phyloP scores from a whole-genome alignment of 2,329 filamentous ascomycete species.

The Anisogramma anomala region DNA sequence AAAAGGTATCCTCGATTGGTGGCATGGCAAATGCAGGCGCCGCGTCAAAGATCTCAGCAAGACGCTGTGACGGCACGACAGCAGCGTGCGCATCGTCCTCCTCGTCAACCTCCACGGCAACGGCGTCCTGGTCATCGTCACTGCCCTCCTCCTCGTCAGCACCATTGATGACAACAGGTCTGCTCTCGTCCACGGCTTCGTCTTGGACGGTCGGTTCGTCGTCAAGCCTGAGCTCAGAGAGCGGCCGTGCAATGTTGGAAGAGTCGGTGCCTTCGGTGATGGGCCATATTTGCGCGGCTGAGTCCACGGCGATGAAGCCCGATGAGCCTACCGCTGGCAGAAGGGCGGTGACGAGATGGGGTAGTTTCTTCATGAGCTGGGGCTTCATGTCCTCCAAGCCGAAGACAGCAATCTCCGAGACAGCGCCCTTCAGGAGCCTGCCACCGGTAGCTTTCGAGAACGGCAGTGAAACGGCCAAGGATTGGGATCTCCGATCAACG shows the following conservation, averaged over 20 bases:
- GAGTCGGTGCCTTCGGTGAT: slow-evolving; percentile 48
- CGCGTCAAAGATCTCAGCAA: slow-evolving; percentile 59
- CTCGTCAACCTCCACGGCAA: slow-evolving; percentile 23
- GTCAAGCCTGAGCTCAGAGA: slow-evolving; percentile 41
- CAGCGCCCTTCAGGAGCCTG: slow-evolving; percentile 23
- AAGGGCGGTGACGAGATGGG: slow-evolving; percentile 53
- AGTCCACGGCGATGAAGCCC: slow-evolving; percentile 67
- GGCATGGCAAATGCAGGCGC: slow-evolving; percentile 58
- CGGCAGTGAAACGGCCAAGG: slow-evolving; percentile 52
- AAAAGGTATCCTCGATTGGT: slow-evolving; percentile 64
- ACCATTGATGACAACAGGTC: slow-evolving; percentile 22
- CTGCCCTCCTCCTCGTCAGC: slow-evolving; percentile 18
- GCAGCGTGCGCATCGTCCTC: slow-evolving; percentile 37
- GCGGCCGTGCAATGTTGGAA: slow-evolving; percentile 40
- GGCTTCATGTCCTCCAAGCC: slow-evolving; percentile 47
- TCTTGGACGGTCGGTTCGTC: slow-evolving; percentile 7
- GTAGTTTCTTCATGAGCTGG: slow-evolving; percentile 44
- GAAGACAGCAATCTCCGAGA: slow-evolving; percentile 55
- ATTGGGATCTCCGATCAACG: slow-evolving; percentile 53
- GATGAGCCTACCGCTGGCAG: slow-evolving; percentile 51
- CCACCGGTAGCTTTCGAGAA: slow-evolving; percentile 17
- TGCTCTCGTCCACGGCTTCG: slow-evolving; percentile 13
- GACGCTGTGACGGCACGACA: slow-evolving; percentile 55
- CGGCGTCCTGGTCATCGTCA: slow-evolving; percentile 19
- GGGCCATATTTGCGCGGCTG: slow-evolving; percentile 60